Evolutionary conservation across 495 filamentous ascomycete genomes (phyloP).

Genomic region (Glarea lozoyensis): DNA sequence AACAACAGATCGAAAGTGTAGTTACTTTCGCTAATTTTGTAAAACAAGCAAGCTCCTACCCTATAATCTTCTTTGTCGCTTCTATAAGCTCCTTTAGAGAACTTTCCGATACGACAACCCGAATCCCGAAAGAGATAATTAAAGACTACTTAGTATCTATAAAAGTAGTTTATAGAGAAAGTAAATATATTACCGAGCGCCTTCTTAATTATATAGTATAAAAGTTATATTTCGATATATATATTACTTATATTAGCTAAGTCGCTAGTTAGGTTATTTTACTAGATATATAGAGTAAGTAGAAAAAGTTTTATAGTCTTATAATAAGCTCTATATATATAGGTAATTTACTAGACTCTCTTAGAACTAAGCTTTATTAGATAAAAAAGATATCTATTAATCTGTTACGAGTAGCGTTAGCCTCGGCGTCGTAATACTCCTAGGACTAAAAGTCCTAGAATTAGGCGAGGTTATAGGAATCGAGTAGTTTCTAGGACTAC

Average conservation of each 20-base stretch:
- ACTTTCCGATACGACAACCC: conserved; percentile 25
- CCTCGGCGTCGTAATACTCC: no score
- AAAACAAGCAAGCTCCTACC: conserved; percentile 26
- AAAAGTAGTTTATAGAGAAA: conserved; percentile 43
- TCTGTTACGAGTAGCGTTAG: no score
- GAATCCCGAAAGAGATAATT: conserved; percentile 32
- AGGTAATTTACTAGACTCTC: no score
- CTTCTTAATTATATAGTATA: conserved; percentile 36
- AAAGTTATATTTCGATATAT: conserved; percentile 29
- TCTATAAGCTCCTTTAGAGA: conserved; percentile 40
- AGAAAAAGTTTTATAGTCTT: no score
- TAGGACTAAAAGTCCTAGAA: no score
- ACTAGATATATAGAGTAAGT: no score
- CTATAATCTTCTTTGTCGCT: conserved; percentile 46
- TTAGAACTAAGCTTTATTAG: no score
- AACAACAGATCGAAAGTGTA: conserved; percentile 43
- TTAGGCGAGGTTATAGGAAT: no score
- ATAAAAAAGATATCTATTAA: no score
- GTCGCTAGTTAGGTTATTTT: conserved; percentile 41
- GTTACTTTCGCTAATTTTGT: conserved; percentile 44
- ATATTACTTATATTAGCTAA: conserved; percentile 47
- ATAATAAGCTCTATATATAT: no score
- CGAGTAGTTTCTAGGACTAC: no score
- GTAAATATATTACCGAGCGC: conserved; percentile 42
- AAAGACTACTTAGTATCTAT: conserved; percentile 26